These are phyloP conservation scores for Venustampulla echinocandica DNA, from an alignment of 495 filamentous ascomycete species.

Conservation along the genomic window DNA sequence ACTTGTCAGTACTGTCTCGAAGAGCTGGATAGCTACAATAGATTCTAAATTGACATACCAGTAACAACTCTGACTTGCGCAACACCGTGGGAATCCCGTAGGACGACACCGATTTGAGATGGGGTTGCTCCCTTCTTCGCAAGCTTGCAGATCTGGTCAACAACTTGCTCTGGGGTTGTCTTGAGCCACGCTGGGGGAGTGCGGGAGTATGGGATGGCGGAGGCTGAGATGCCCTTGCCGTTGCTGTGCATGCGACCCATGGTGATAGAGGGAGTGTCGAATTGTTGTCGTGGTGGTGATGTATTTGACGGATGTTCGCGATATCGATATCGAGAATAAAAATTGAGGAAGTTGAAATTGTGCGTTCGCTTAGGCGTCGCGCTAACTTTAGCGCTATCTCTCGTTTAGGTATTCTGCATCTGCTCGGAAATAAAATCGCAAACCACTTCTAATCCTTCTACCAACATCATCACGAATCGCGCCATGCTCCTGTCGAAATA, in stretches of 20 bases:
- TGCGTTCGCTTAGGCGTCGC: conserved; percentile 12
- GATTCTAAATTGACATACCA: conserved; percentile 49
- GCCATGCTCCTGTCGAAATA: too few relatives aligned
- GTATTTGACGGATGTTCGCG: too few relatives aligned
- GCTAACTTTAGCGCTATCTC: conserved; percentile 16
- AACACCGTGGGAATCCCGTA: conserved; percentile 95
- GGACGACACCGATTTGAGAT: conserved; percentile 95
- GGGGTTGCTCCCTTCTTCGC: conserved; percentile 95
- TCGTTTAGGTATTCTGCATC: neutral
- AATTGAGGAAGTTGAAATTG: conserved; percentile 9
- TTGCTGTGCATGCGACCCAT: conserved; percentile 99
- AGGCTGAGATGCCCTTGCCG: conserved; percentile 95
- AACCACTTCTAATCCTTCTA: neutral
- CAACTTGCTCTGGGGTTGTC: conserved; percentile 65
- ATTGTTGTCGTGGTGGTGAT: conserved; percentile 22
- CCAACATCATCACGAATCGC: neutral
- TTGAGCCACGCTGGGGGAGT: conserved; percentile 86
- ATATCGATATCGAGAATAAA: too few relatives aligned
- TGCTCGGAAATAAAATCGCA: neutral
- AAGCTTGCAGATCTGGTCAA: conserved; percentile 98
- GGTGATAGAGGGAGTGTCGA: conserved; percentile 40
- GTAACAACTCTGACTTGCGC: conserved; percentile 95
- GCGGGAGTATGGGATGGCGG: conserved; percentile 93
- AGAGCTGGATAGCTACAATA: neutral
- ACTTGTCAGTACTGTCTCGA: conserved; percentile 1